phyloP scores from a whole-genome alignment of 2,329 filamentous ascomycete genomes.

The Xylariaceae sp. region DNA sequence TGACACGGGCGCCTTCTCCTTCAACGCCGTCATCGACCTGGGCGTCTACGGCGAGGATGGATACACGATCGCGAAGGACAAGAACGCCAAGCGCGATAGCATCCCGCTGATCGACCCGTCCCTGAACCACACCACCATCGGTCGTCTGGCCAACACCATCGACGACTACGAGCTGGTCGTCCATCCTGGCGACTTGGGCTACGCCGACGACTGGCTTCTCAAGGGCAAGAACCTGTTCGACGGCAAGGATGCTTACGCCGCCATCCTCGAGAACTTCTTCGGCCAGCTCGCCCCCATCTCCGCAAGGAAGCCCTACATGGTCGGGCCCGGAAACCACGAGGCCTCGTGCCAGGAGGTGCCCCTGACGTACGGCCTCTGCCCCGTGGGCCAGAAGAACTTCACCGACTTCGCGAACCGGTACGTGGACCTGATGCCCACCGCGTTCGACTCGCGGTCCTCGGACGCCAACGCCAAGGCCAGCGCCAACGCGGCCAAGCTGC shows the following conservation, averaged over 20 bases:
- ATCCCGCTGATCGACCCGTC: slow-evolving; percentile 46
- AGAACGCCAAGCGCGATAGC: slow-evolving; percentile 41
- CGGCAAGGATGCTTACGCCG: slow-evolving; percentile 47
- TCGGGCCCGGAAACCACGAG: slow-evolving; percentile 54
- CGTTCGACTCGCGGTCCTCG: slow-evolving; percentile 44
- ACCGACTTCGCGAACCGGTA: slow-evolving; percentile 55
- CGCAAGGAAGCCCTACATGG: slow-evolving; percentile 51
- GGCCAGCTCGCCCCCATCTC: slow-evolving; percentile 49
- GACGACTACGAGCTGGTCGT: slow-evolving; percentile 51
- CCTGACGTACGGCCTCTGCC: slow-evolving; percentile 35
- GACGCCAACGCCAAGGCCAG: slow-evolving; percentile 36
- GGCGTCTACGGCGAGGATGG: slow-evolving; percentile 50
- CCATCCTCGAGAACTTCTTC: slow-evolving; percentile 54
- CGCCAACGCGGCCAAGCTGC: slow-evolving; percentile 39
- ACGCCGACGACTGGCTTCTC: slow-evolving; percentile 53
- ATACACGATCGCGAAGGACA: slow-evolving; percentile 41
- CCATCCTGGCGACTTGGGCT: slow-evolving; percentile 51
- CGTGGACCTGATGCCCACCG: slow-evolving; percentile 44
- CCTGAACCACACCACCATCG: slow-evolving; percentile 55
- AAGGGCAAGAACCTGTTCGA: slow-evolving; percentile 41
- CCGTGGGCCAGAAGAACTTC: slow-evolving; percentile 53
- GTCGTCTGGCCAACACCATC: slow-evolving; percentile 43
- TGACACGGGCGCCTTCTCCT: slow-evolving; percentile 48
- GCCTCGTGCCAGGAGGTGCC: slow-evolving; percentile 45
- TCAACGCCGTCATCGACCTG: slow-evolving; percentile 49